Base-by-base conservation (phyloP, 805 yeast species). In the Candida boidinii region DNA sequence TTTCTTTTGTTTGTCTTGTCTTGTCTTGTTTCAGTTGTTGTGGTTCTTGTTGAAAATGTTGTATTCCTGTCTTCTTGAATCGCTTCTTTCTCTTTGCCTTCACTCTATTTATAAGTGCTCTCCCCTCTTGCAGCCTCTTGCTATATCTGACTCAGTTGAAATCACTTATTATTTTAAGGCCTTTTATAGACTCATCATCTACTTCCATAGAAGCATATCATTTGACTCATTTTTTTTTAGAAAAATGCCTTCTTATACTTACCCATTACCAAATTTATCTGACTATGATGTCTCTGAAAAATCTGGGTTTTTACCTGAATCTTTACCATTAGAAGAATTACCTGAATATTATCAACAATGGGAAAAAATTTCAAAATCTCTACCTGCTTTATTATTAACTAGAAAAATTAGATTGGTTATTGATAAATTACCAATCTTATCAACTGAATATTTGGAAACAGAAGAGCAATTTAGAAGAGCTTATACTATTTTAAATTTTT, bases 271-370 rank as follows among this genome's bases (percentile, higher is more conserved):
- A 7, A 46, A 46, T 10, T 62, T 80, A 23, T 67, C 61, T 35
- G 79, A 79, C 49, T 88, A 76, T 53, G 88, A 78, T 27, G 71
- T 88, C 24, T 79, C 83, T 16, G 71, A 75, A 4, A 54, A 48
- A 18, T 70, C 84, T 0, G 97, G 96, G 20, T 88, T 88, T 49
- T 65, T 90, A 16, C 95, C 96, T 3, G 68, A 66, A 7, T 61
- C 64, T 30, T 54, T 70, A 17, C 96, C 96, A 0, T 58, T 82
- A 10, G 61, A 58, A 16, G 52, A 61, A 24, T 65, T 88, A 23
- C 75, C 86, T 1, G 70, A 70, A 29, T 59, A 56, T 3, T 84
- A 80, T 49, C 57, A 62, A 29, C 79, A 82, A 4, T 88, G 97
- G 97, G 96, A 88, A 50, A 47, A 51, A 12, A 48, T 84, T 15